Percentiles rank a stretch among this genome's conserved stretches.
Evolutionary conservation across 1,284 basidiomycete species (phyloP).

Genomic region (Trametes sp.): DNA sequence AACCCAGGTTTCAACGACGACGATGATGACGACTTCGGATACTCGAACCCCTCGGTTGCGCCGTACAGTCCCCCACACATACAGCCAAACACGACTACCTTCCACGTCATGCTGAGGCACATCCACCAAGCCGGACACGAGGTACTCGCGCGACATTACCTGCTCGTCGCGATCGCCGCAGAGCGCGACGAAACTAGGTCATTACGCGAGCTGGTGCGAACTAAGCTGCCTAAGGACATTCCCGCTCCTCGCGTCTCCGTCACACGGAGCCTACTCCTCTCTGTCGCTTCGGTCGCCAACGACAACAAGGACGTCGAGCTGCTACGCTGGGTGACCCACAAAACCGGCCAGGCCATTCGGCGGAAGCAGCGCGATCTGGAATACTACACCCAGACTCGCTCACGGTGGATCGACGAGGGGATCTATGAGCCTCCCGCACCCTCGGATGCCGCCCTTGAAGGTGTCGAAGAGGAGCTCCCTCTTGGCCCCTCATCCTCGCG

Average conservation of each 20-base stretch:
- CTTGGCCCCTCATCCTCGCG: conserved; percentile 17
- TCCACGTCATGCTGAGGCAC: conserved; percentile 65
- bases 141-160: conserved; percentile 71
- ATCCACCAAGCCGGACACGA: conserved; percentile 55
- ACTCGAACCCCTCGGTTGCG: conserved; percentile 44
- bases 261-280: conserved; percentile 60
- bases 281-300: conserved; percentile 64
- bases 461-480: conserved; percentile 14
- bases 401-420: conserved; percentile 31
- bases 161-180: conserved; percentile 61
- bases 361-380: conserved; percentile 55
- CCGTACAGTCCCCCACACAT: conserved; percentile 54
- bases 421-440: conserved; percentile 7
- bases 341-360: conserved; percentile 50
- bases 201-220: conserved; percentile 31
- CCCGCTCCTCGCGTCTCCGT: conserved; percentile 58
- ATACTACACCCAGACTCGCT: conserved; percentile 48
- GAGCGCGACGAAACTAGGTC: conserved; percentile 49
- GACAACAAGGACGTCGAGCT: conserved; percentile 60
- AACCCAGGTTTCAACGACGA: conserved; percentile 67
- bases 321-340: conserved; percentile 62
- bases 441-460: conserved; percentile 9
- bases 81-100: conserved; percentile 74
- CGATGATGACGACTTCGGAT: conserved; percentile 67
- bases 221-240: conserved; percentile 42